These are phyloP conservation scores for Colletotrichum incanum DNA, from an alignment of 2,329 filamentous ascomycete species.

Conservation along the genomic window DNA sequence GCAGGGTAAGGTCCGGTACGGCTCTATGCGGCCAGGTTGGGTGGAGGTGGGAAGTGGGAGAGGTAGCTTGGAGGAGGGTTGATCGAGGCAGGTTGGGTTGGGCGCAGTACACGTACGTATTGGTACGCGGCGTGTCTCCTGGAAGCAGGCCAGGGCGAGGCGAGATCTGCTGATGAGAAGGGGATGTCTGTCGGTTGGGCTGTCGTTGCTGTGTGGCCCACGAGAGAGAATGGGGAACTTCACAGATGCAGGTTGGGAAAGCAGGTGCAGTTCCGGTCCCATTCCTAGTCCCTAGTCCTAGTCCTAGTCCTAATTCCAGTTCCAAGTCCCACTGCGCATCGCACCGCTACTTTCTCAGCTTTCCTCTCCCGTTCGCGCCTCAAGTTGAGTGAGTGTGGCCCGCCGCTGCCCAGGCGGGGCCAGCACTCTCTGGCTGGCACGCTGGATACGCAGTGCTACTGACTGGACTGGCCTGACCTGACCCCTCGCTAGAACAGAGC, in stretches of 20 bases:
- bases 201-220: neutral
- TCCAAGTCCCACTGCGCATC: constrained; percentile 9
- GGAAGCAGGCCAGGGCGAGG: neutral
- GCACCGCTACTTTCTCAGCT: constrained; percentile 27
- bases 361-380: constrained; percentile 9
- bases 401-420: constrained; percentile 15
- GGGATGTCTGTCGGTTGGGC: neutral
- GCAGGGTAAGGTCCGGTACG: constrained; percentile 25
- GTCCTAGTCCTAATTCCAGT: neutral
- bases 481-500: constrained; percentile 15
- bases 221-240: constrained; percentile 6
- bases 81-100: neutral
- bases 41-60: neutral
- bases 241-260: neutral
- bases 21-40: constrained; percentile 28
- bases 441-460: neutral
- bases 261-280: neutral
- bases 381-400: constrained; percentile 23
- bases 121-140: neutral
- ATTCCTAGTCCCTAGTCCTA: neutral
- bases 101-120: neutral
- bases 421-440: neutral
- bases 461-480: neutral
- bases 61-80: constrained; percentile 13
- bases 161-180: neutral